Base-by-base conservation (phyloP, 306 rosid species). In the Cyamopsis tetragonoloba region DNA sequence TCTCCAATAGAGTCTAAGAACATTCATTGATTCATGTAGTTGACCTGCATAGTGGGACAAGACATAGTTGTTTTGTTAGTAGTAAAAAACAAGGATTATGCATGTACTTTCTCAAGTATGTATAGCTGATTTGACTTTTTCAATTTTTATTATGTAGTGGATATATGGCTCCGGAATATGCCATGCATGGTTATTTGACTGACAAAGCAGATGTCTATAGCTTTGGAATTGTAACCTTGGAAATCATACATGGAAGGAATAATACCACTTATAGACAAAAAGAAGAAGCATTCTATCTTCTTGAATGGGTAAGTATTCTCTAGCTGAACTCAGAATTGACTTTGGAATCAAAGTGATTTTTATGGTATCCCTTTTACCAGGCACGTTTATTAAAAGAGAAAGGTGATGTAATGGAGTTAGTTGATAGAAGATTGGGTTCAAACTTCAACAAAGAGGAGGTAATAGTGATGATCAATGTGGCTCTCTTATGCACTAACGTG, bases 201-300 rank as follows among this genome's bases (percentile, higher is more conserved):
- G 88, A 89, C 4, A 89, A 89, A 65, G 95, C 91, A 43, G 91
- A 89, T 32, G 88, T 87, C 1, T 89, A 89, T 50, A 89, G 96
- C 42, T 89, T 83, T 35, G 95, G 95, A 27, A 54, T 89, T 24
- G 84, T 87, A 5, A 79, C 78, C 2, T 74, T 85, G 31, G 96
- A 90, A 70, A 83, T 87, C 6, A 70, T 80, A n/a, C 76, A 87
- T 62, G 91, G 91, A 38, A 82, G 61, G 55, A 70, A 23, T 77
- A 85, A 87, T 78, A 83, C 80, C 6, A 69, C 22, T 61, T 28
- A 72, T 26, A 26, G 72, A 30, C 32, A 80, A 23, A 80, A 71
- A 42, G 85, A 79, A 22, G 81, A 73, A 24, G 66, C 53, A 19
- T 35, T 82, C 53, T 35, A 46, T 64, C 76, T 85, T 48, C 79